These are phyloP conservation scores for Opeltia flavorubescens DNA, from an alignment of 495 filamentous ascomycete species.

Conservation along the genomic window DNA sequence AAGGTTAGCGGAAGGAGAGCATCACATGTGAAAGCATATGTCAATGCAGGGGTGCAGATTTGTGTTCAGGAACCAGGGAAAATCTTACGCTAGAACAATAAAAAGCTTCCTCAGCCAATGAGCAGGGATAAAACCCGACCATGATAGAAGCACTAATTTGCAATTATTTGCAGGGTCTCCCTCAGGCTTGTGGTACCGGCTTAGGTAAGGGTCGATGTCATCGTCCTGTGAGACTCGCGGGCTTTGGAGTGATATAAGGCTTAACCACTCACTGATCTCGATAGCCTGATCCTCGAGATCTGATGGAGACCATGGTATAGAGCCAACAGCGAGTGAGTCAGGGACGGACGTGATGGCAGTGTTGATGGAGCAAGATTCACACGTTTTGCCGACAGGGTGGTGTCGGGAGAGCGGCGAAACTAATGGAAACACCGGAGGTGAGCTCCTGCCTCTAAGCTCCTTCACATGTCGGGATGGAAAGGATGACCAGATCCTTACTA, in stretches of 20 bases:
- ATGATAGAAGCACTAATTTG: slow-evolving; percentile 29
- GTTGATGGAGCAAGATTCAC: slow-evolving; percentile 15
- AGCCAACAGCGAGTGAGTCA: slow-evolving; percentile 37
- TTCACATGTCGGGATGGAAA: slow-evolving; percentile 3
- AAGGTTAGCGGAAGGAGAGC: background rate
- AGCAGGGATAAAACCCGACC: slow-evolving; percentile 32
- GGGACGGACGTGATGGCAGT: slow-evolving; percentile 20
- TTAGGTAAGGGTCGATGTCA: slow-evolving; percentile 64
- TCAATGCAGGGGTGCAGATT: too few relatives aligned
- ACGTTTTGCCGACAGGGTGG: slow-evolving; percentile 35
- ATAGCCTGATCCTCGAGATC: slow-evolving; percentile 47
- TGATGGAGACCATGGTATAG: slow-evolving; percentile 22
- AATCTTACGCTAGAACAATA: slow-evolving; percentile 26
- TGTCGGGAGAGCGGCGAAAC: slow-evolving; percentile 40
- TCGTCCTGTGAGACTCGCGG: slow-evolving; percentile 56
- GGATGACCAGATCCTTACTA: background rate
- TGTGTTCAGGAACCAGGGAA: too few relatives aligned
- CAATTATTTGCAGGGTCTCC: slow-evolving; percentile 13
- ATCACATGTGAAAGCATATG: too few relatives aligned
- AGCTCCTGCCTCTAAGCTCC: too few relatives aligned
- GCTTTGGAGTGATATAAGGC: slow-evolving; percentile 55
- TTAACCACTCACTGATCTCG: slow-evolving; percentile 73
- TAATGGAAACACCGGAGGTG: too few relatives aligned
- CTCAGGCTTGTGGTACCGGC: slow-evolving; percentile 44
- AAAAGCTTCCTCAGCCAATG: slow-evolving; percentile 30